Evolutionary conservation across 2,329 filamentous ascomycete genomes (phyloP).

Genomic region (Aaosphaeria arxii): DNA sequence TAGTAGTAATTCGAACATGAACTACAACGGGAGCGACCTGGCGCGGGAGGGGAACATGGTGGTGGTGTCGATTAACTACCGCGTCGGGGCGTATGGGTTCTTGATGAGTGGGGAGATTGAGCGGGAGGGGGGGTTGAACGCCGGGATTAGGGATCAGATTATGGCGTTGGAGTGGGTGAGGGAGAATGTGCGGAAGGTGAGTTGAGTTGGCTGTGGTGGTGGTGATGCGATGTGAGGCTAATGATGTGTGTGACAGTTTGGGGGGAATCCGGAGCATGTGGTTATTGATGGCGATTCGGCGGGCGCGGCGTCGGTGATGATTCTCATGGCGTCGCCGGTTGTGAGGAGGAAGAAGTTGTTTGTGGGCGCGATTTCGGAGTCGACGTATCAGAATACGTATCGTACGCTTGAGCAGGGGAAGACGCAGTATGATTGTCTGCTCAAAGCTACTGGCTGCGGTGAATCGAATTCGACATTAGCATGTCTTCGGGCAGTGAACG

Average conservation of each 20-base stretch:
- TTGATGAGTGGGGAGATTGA: constrained; percentile 58
- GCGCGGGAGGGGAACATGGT: constrained; percentile 61
- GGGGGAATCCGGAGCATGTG: constrained; percentile 66
- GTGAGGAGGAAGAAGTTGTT: constrained; percentile 50
- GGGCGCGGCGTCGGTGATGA: constrained; percentile 48
- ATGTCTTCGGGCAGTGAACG: constrained; percentile 49
- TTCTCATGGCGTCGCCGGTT: constrained; percentile 41
- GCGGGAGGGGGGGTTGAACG: constrained; percentile 57
- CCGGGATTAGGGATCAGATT: constrained; percentile 68
- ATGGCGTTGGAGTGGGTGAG: constrained; percentile 70
- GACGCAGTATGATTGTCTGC: constrained; percentile 52
- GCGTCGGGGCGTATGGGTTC: constrained; percentile 72
- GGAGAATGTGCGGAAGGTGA: constrained; percentile 55
- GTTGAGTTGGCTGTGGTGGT: constrained; percentile 1
- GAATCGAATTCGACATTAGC: constrained; percentile 24
- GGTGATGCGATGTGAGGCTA: constrained; percentile 59
- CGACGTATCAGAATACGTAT: constrained; percentile 51
- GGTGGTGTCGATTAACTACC: constrained; percentile 73
- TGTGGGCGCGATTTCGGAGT: constrained; percentile 53
- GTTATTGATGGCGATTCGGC: constrained; percentile 68
- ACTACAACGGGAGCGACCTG: constrained; percentile 62
- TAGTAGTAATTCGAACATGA: constrained; percentile 45
- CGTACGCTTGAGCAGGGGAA: constrained; percentile 49
- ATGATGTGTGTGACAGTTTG: constrained; percentile 50
- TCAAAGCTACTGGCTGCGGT: constrained; percentile 46